A percentile compares a stretch with the other conserved stretches of the same genome.
These are phyloP conservation scores for Penicillium roqueforti DNA, from an alignment of 495 filamentous ascomycete genomes.

Conservation along the genomic window DNA sequence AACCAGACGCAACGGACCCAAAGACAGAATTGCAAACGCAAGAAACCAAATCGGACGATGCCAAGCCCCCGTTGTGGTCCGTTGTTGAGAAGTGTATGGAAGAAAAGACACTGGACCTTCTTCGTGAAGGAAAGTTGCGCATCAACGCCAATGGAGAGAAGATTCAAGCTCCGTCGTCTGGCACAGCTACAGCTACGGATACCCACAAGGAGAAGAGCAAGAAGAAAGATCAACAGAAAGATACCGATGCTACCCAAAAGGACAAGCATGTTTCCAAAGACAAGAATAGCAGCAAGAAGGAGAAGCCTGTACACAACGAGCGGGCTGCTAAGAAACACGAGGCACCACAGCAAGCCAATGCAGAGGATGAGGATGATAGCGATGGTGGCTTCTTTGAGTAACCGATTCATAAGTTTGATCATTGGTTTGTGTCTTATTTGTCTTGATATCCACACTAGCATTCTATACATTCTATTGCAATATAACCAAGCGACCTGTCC, in stretches of 20 bases:
- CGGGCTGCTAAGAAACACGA: conserved; percentile 9
- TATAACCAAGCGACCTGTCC: neutral
- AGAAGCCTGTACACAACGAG: conserved; percentile 13
- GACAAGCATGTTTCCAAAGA: conserved; percentile 3
- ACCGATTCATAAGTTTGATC: conserved; percentile 6
- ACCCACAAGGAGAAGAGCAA: conserved; percentile 13
- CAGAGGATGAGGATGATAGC: conserved; percentile 40
- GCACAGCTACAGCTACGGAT: neutral
- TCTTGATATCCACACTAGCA: conserved; percentile 24
- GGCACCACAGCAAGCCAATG: conserved; percentile 2
- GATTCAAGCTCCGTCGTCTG: conserved; percentile 5
- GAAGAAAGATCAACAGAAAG: conserved; percentile 14
- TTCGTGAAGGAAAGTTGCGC: conserved; percentile 50
- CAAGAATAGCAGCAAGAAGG: conserved; percentile 10
- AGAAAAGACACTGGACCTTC: conserved; percentile 56
- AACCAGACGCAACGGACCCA: conserved; percentile 18
- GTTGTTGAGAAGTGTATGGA: conserved; percentile 64
- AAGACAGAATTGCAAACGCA: conserved; percentile 20
- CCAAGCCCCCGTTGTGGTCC: conserved; percentile 61
- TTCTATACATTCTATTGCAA: neutral
- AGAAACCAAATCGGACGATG: conserved; percentile 12
- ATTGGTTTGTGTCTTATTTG: conserved; percentile 10
- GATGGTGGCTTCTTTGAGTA: conserved; percentile 55
- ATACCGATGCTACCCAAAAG: conserved; percentile 7
- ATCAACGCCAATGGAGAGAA: conserved; percentile 24